A percentile compares a stretch with the other conserved stretches of the same genome.
Conservation (phyloP, 495 filamentous ascomycete species). For the Neurospora sp. region DNA sequence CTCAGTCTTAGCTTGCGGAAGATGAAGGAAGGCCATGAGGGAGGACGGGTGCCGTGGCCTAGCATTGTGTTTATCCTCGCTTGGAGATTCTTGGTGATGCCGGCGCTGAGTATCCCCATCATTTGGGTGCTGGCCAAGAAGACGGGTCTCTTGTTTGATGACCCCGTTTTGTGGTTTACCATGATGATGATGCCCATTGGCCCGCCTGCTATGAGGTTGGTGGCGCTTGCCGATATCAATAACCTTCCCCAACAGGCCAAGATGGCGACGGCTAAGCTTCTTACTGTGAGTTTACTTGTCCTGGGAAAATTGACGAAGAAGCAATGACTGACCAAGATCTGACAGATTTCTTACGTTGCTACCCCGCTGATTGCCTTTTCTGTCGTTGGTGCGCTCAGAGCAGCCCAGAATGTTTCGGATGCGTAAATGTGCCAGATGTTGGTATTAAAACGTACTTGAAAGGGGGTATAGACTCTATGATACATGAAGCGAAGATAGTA, state of each 20-base stretch:
- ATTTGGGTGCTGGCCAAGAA: constrained; percentile 53
- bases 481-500: background rate
- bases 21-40: constrained; percentile 35
- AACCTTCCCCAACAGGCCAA: constrained; percentile 48
- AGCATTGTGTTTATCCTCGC: constrained; percentile 42
- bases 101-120: constrained; percentile 39
- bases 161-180: constrained; percentile 67
- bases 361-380: background rate
- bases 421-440: background rate
- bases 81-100: constrained; percentile 19
- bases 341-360: background rate
- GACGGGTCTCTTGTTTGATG: constrained; percentile 44
- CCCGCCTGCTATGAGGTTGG: constrained; percentile 59
- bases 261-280: constrained; percentile 58
- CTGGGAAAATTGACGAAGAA: too few species aligned
- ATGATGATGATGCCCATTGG: constrained; percentile 73
- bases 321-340: background rate
- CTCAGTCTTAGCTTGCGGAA: constrained; percentile 43
- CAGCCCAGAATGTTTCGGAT: background rate
- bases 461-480: background rate
- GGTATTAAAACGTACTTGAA: background rate
- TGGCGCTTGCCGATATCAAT: constrained; percentile 55
- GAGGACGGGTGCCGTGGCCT: constrained; percentile 35
- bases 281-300: constrained; percentile 44
- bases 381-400: background rate